A percentile compares a stretch with the other conserved stretches of the same genome.
phyloP scores from a whole-genome alignment of 1,284 basidiomycete species.

The Trichosporon sp. region DNA sequence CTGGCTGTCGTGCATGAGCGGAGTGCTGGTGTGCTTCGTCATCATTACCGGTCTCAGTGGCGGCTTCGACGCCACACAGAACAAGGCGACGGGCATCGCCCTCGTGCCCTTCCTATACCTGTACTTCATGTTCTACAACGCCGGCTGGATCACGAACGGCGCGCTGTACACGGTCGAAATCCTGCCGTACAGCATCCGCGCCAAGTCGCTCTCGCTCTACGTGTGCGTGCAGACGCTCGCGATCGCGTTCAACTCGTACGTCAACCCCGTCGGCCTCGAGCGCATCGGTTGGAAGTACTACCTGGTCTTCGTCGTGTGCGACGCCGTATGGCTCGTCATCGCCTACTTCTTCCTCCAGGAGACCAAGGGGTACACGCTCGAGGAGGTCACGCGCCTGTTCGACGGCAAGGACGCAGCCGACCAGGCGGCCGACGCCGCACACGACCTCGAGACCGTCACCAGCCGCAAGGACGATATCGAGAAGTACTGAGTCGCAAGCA shows the following conservation, averaged over 20 bases:
- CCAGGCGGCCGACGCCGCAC: not conserved
- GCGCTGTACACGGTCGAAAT: slow-evolving; percentile 34
- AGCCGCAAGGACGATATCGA: not conserved
- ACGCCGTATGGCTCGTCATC: not conserved
- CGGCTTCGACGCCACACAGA: slow-evolving; percentile 47
- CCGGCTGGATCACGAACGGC: slow-evolving; percentile 5
- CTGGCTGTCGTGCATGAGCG: slow-evolving; percentile 52
- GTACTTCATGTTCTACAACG: slow-evolving; percentile 61
- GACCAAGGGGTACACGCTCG: slow-evolving; percentile 34
- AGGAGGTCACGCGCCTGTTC: slow-evolving; percentile 28
- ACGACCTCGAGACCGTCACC: not conserved
- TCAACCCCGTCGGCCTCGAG: slow-evolving; percentile 69
- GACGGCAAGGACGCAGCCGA: slow-evolving; percentile 14
- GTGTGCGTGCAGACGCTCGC: slow-evolving; percentile 40
- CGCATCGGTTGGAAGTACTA: slow-evolving; percentile 30
- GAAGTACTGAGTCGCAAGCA: not conserved
- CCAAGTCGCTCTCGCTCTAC: slow-evolving; percentile 25
- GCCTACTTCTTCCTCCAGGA: slow-evolving; percentile 36
- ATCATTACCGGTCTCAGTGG: slow-evolving; percentile 64
- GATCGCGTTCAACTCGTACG: slow-evolving; percentile 73
- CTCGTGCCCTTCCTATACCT: slow-evolving; percentile 66
- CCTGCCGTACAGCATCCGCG: slow-evolving; percentile 28
- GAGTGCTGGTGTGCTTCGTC: slow-evolving; percentile 60
- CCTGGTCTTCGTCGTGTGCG: slow-evolving; percentile 49
- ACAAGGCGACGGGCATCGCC: slow-evolving; percentile 38